Evolutionary conservation across 208 protist genomes (phyloP).

Genomic region (Porcisia deanei): DNA sequence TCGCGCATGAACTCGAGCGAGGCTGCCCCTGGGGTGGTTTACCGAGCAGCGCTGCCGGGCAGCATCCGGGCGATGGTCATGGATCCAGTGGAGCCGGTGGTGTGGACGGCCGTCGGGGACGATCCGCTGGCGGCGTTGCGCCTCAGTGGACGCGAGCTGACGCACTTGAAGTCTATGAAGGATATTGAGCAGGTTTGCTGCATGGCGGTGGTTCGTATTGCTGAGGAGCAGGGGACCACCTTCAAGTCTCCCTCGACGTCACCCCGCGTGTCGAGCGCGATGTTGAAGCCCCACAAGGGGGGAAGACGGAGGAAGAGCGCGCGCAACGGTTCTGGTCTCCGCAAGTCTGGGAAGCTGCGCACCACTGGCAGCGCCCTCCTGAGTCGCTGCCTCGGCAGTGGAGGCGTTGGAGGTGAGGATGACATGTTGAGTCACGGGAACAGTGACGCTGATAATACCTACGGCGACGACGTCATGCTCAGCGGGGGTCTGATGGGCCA

Average conservation of each 20-base stretch:
- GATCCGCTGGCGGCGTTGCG: conserved; percentile 66
- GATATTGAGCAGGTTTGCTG: conserved; percentile 81
- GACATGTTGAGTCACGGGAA: conserved; percentile 3
- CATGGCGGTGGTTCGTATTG: conserved; percentile 79
- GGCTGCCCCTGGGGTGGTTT: conserved; percentile 42
- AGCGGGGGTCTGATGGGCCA: not conserved
- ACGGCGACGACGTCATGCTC: not conserved
- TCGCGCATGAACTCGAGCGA: conserved; percentile 29
- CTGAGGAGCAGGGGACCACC: conserved; percentile 48
- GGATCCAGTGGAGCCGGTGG: conserved; percentile 54
- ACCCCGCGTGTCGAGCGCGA: not conserved
- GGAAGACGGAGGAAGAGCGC: conserved; percentile 24
- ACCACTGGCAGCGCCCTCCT: not conserved
- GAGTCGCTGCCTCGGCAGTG: not conserved
- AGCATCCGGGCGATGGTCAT: conserved; percentile 65
- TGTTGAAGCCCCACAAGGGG: conserved; percentile 16
- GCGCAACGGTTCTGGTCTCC: conserved; percentile 13
- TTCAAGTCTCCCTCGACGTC: conserved; percentile 56
- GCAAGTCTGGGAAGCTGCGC: conserved; percentile 17
- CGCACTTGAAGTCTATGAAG: conserved; percentile 47
- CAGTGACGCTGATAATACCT: conserved; percentile 5
- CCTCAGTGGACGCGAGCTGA: conserved; percentile 57
- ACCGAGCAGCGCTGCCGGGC: conserved; percentile 48
- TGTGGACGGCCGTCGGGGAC: conserved; percentile 81
- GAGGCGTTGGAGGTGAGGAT: conserved; percentile 10